phyloP scores from a whole-genome alignment of 2,329 filamentous ascomycete species.

The Fusarium pilosicola region DNA sequence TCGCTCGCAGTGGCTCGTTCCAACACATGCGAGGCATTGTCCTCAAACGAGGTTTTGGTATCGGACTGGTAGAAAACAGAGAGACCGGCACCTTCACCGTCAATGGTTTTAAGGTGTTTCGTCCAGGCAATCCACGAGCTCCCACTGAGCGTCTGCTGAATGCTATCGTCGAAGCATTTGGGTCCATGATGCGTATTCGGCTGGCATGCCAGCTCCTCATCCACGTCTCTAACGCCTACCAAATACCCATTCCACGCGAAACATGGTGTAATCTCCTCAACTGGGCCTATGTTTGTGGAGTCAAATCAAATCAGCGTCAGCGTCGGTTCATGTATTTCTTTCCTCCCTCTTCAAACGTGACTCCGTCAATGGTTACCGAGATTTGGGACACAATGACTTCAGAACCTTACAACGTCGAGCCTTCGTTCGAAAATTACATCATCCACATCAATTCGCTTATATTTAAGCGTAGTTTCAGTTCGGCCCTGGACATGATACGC shows the following conservation, averaged over 20 bases:
- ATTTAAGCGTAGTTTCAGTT: slow-evolving; percentile 38
- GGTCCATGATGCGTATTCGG: slow-evolving; percentile 71
- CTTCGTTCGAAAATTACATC: slow-evolving; percentile 67
- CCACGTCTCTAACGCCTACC: slow-evolving; percentile 68
- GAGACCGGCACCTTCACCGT: slow-evolving; percentile 39
- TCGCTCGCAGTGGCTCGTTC: slow-evolving; percentile 52
- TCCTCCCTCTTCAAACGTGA: slow-evolving; percentile 47
- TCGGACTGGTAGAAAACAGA: slow-evolving; percentile 37
- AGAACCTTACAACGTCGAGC: slow-evolving; percentile 64
- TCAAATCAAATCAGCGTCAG: slow-evolving; percentile 50
- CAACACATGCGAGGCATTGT: slow-evolving; percentile 49
- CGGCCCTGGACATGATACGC: slow-evolving; percentile 52
- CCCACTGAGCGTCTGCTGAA: slow-evolving; percentile 70
- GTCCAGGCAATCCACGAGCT: slow-evolving; percentile 61
- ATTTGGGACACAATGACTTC: slow-evolving; percentile 70
- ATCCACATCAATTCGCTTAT: slow-evolving; percentile 55
- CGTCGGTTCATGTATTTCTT: slow-evolving; percentile 49
- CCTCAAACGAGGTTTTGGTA: slow-evolving; percentile 45
- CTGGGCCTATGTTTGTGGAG: slow-evolving; percentile 70
- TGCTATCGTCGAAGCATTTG: slow-evolving; percentile 74
- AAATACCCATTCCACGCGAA: slow-evolving; percentile 63
- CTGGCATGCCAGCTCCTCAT: slow-evolving; percentile 69
- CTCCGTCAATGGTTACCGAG: slow-evolving; percentile 55
- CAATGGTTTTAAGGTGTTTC: slow-evolving; percentile 52
- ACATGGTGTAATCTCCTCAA: slow-evolving; percentile 75